Evolutionary conservation across 2,329 filamentous ascomycete genomes (phyloP).

Genomic region (Pyricularia grisea): DNA sequence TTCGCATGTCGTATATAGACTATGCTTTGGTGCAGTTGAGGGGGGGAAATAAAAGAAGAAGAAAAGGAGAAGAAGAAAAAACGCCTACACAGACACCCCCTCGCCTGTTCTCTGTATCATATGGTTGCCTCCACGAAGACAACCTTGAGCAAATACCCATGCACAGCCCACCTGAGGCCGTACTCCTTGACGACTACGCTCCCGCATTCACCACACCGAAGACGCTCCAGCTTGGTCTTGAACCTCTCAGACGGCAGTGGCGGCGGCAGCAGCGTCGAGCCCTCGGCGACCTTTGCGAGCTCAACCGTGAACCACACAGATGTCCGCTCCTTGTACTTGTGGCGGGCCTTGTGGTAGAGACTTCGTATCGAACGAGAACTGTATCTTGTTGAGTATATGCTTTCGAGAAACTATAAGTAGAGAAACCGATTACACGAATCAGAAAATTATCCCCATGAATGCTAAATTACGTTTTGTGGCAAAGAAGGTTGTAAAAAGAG

Average conservation of each 20-base stretch:
- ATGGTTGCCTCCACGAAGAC: not conserved
- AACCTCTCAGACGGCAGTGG: not conserved
- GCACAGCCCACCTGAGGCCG: not conserved
- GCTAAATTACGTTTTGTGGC: not conserved
- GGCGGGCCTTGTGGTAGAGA: not conserved
- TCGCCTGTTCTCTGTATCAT: not conserved
- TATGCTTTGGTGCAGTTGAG: not conserved
- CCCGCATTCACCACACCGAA: not conserved
- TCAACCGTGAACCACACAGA: not conserved
- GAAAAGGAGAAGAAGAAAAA: not conserved
- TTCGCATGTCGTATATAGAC: not conserved
- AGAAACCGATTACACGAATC: not conserved
- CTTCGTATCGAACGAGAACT: not conserved
- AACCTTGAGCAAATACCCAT: not conserved
- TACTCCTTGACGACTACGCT: not conserved
- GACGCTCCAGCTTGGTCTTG: not conserved
- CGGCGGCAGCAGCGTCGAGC: not conserved
- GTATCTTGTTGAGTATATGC: not conserved
- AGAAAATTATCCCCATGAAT: not conserved
- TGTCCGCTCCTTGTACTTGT: not conserved
- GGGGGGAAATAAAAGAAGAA: not conserved
- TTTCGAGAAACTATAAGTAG: not conserved
- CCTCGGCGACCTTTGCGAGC: not conserved
- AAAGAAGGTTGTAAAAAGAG: not conserved
- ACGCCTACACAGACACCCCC: not conserved